Evolutionary conservation across 106 monocot genomes (phyloP), one percentile per base, ranked within the genome.

Genomic region (Platanthera guangdongensis): DNA sequence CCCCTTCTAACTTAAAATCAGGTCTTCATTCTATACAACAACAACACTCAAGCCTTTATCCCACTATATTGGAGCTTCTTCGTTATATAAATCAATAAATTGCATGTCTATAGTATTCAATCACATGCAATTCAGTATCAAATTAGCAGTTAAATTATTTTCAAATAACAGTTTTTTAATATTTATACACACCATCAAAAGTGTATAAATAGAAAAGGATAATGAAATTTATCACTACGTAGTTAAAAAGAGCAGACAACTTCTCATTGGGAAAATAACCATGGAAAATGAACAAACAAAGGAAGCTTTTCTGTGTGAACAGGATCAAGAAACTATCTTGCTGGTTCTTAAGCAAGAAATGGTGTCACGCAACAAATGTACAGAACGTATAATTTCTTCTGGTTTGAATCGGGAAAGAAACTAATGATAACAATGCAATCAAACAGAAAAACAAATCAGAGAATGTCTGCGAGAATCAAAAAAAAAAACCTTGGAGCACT

Each of bases 401-500:
- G 65, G 28, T 30, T 70, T 46, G 47, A 70, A 48, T 70, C 70
- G 5, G 70, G 47, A 16, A 70, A 70, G 25, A 65, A 47, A 70
- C 47, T 48, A 48, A 15, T 15, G 47, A 47, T 48, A 70, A 47
- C 0, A 48, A 46, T 70, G 70, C 70, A 46, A 3, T 47, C 15
- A n/a, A 3, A 28, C 47, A 70, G 30, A 16, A 70, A 70, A 70
- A 16, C 15, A 13, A 51, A 72, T 39, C 39, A 39, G 39, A 47
- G 30, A 4, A 70, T 70, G 47, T 16, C 15, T 47, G 7, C 25
- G 16, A 48, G 4, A 51, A 51, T 46, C 51, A 72, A 72, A 72
- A 21, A 50, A 6, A 7, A 71, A 5, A 60, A 85, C 87, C 87
- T 84, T 73, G 69, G 84, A 82, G 52, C 63, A 84, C 67, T 85